phyloP scores from a whole-genome alignment of 331 rosid genomes.

The Acacia pycnantha region DNA sequence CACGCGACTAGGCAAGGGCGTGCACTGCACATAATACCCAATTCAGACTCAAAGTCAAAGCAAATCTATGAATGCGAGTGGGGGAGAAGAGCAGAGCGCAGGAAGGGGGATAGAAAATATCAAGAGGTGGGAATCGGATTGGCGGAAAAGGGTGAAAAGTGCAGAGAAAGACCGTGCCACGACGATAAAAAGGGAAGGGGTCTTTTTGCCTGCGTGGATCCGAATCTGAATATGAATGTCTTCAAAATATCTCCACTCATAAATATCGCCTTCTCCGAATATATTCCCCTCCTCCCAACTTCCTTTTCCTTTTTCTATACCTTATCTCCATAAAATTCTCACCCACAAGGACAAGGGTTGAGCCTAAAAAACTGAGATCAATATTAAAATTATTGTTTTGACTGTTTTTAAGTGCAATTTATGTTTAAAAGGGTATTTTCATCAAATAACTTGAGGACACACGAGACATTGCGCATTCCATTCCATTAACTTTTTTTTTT shows the following conservation, averaged over 20 bases:
- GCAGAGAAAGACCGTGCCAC: conserved; percentile 31
- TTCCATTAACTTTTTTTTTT: too few species aligned
- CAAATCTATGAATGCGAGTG: conserved; percentile 11
- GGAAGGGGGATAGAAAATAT: conserved; percentile 28
- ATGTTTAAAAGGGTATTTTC: too few species aligned
- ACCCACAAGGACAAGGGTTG: too few species aligned
- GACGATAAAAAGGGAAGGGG: conserved; percentile 10
- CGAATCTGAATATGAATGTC: background rate
- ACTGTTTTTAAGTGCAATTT: too few species aligned
- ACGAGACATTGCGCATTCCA: too few species aligned
- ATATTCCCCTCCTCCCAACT: background rate
- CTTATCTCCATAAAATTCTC: too few species aligned
- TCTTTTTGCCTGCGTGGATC: conserved; percentile 41
- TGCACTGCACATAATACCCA: background rate
- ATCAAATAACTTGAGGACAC: too few species aligned
- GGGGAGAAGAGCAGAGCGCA: background rate
- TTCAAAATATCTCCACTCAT: background rate
- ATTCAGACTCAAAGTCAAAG: too few species aligned
- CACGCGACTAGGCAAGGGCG: background rate
- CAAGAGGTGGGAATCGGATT: background rate
- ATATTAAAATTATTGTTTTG: too few species aligned
- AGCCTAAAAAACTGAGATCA: too few species aligned
- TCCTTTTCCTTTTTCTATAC: too few species aligned
- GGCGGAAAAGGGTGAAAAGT: conserved; percentile 27
- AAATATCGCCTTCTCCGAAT: background rate